These are phyloP conservation scores for Graphiopsis chlorocephala DNA, from an alignment of 2,329 filamentous ascomycete species.

Conservation along the genomic window DNA sequence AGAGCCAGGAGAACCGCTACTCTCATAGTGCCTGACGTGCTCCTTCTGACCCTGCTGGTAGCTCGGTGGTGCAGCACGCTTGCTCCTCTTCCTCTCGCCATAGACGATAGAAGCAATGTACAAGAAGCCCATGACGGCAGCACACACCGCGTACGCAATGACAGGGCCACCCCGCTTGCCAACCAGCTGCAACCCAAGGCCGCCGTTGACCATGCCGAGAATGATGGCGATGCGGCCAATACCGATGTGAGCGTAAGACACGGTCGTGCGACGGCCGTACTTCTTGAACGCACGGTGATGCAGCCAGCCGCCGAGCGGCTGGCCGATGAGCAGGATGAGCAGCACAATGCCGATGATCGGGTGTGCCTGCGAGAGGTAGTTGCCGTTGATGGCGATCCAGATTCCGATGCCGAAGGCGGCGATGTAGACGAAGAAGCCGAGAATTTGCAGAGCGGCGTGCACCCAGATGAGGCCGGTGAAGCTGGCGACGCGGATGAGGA, in stretches of 20 bases:
- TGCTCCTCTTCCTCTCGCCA: slow-evolving; percentile 28
- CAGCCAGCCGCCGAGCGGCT: slow-evolving; percentile 51
- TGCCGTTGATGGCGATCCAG: slow-evolving; percentile 43
- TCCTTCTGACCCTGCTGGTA: slow-evolving; percentile 1
- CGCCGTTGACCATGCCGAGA: slow-evolving; percentile 57
- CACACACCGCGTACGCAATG: slow-evolving; percentile 51
- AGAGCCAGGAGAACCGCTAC: background rate
- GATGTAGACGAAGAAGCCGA: slow-evolving; percentile 49
- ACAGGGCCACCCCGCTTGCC: slow-evolving; percentile 28
- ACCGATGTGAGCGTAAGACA: slow-evolving; percentile 40
- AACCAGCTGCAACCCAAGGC: slow-evolving; percentile 51
- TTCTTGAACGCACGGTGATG: slow-evolving; percentile 54
- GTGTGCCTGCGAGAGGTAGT: slow-evolving; percentile 44
- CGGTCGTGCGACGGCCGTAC: slow-evolving; percentile 43
- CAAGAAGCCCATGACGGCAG: slow-evolving; percentile 45
- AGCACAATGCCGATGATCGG: slow-evolving; percentile 55
- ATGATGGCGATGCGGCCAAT: slow-evolving; percentile 41
- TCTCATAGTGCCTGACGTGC: background rate
- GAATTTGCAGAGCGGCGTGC: slow-evolving; percentile 47
- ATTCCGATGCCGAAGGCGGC: slow-evolving; percentile 53
- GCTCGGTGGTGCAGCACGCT: background rate
- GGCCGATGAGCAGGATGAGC: slow-evolving; percentile 52
- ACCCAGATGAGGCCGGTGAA: slow-evolving; percentile 45
- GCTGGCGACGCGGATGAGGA: slow-evolving; percentile 42
- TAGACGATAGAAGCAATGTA: slow-evolving; percentile 38